Evolutionary conservation across 768 basidiomycete species (phyloP).

Genomic region (Macrolepiota albuminosa): DNA sequence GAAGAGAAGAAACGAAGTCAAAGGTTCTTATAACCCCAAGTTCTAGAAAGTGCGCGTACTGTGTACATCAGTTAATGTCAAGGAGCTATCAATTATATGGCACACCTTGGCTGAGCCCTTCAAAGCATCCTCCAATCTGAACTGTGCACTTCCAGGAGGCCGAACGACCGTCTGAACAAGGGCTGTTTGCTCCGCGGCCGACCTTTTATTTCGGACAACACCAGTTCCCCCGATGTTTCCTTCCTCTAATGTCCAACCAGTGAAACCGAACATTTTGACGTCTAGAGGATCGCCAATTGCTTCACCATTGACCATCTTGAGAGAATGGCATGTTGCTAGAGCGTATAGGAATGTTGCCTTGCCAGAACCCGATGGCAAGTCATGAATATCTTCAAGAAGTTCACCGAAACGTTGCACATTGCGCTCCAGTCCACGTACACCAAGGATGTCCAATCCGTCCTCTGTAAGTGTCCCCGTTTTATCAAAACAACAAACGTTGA

Average conservation of each 20-base stretch:
- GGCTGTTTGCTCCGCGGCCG: constrained; percentile 69
- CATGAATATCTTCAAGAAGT: constrained; percentile 79
- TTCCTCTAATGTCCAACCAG: constrained; percentile 94
- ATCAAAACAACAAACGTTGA: constrained; percentile 98
- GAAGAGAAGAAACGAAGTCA: constrained; percentile 90
- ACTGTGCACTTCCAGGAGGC: constrained; percentile 89
- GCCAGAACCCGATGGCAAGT: constrained; percentile 66
- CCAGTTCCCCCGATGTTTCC: constrained; percentile 69
- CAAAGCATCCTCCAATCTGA: constrained; percentile 90
- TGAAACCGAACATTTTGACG: constrained; percentile 97
- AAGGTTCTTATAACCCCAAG: constrained; percentile 94
- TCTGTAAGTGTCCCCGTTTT: constrained; percentile 99
- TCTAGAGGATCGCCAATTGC: constrained; percentile 96
- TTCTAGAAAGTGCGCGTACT: constrained; percentile 98
- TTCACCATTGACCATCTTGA: constrained; percentile 84
- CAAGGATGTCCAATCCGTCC: constrained; percentile 95
- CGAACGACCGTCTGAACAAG: constrained; percentile 96
- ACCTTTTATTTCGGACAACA: constrained; percentile 61
- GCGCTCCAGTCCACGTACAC: constrained; percentile 82
- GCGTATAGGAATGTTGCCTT: constrained; percentile 89
- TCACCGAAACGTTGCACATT: constrained; percentile 81
- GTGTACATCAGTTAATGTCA: constrained; percentile 1
- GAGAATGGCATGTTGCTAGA: constrained; percentile 91
- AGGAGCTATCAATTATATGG: not conserved
- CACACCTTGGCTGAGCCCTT: constrained; percentile 75